These are phyloP conservation scores for Mycena pura DNA, from an alignment of 768 basidiomycete genomes.

Conservation along the genomic window DNA sequence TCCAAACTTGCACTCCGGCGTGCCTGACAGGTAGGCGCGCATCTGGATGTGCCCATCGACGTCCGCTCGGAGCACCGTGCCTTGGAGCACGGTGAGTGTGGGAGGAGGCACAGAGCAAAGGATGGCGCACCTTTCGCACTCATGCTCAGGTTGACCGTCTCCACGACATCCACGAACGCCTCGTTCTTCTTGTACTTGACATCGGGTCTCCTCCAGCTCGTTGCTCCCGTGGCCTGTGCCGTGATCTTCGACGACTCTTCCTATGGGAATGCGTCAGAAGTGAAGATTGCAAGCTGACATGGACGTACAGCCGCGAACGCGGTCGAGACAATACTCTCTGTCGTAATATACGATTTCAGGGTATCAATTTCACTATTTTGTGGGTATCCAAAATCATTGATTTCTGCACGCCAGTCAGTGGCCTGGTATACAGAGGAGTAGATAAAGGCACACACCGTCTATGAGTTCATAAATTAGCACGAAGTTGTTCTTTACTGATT, in stretches of 20 bases:
- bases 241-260: conserved; percentile 99
- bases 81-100: conserved; percentile 44
- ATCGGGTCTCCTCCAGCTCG: conserved; percentile 93
- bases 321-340: conserved; percentile 90
- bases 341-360: conserved; percentile 96
- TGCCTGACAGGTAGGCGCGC: conserved; percentile 96
- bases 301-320: conserved; percentile 78
- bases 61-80: conserved; percentile 90
- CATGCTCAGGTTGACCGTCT: conserved; percentile 96
- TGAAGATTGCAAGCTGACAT: not conserved
- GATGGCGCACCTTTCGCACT: conserved; percentile 83
- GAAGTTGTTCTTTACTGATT: conserved; percentile 98
- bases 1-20: conserved; percentile 98
- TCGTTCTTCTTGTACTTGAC: conserved; percentile 99
- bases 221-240: conserved; percentile 94
- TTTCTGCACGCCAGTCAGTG: conserved; percentile 58
- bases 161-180: conserved; percentile 99
- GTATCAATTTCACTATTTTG: conserved; percentile 99
- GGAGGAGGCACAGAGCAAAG: not conserved
- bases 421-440: not conserved
- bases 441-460: conserved; percentile 71
- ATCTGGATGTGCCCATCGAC: conserved; percentile 98
- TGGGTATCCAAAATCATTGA: conserved; percentile 98
- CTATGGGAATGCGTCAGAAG: conserved; percentile 46
- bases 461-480: conserved; percentile 97